These are phyloP conservation scores for Candida verbasci DNA, from an alignment of 805 yeast species.

Conservation along the genomic window DNA sequence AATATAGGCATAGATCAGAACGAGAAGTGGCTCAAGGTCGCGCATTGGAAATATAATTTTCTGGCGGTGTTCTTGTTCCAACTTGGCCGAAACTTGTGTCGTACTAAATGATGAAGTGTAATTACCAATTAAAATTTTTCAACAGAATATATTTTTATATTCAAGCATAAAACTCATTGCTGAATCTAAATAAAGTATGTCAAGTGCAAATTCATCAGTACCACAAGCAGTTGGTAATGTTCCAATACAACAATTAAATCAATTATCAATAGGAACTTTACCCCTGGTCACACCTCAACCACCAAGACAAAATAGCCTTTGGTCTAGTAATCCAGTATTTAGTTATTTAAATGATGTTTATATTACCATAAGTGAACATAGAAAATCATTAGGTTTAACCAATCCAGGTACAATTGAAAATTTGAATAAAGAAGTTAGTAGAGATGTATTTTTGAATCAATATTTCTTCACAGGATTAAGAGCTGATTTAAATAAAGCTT, in stretches of 20 bases:
- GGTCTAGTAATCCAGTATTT: constrained; percentile 82
- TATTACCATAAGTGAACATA: constrained; percentile 66
- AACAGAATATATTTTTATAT: background rate
- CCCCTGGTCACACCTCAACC: constrained; percentile 54
- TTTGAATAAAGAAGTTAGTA: constrained; percentile 86
- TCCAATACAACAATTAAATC: constrained; percentile 46
- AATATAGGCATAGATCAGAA: no score
- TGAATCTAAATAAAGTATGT: no score
- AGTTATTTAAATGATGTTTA: constrained; percentile 75
- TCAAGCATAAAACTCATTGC: background rate
- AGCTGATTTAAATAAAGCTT: constrained; percentile 93
- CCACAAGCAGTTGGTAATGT: no score
- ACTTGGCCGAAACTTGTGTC: no score
- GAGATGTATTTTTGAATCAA: constrained; percentile 87
- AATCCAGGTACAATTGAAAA: constrained; percentile 96
- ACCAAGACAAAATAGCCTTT: constrained; percentile 53
- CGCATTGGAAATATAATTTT: no score
- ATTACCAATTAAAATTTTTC: constrained; percentile 6
- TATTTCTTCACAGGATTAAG: constrained; percentile 92
- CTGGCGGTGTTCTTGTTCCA: no score
- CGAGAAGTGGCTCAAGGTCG: no score
- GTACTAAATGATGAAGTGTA: no score
- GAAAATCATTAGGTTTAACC: constrained; percentile 73
- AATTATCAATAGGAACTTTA: constrained; percentile 51
- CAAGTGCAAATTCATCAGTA: background rate